Evolutionary conservation across 805 yeast genomes (phyloP).

Genomic region (Groenewaldozyma tartarivorans): DNA sequence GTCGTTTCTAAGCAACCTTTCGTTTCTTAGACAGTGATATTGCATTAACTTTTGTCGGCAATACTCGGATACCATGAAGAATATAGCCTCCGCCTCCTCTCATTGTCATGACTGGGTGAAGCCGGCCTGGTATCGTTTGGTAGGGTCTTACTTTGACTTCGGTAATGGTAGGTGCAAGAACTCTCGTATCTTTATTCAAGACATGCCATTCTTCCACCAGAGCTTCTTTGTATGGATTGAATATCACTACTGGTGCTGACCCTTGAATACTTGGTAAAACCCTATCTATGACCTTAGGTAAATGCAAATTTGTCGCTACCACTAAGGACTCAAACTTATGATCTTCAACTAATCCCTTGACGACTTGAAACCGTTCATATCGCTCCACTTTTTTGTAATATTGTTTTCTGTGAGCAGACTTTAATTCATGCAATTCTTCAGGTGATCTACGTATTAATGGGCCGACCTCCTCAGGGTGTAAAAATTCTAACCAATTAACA

Average conservation of each 20-base stretch:
- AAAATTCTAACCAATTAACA: conserved; percentile 67
- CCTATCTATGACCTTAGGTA: conserved; percentile 52
- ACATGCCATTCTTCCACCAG: conserved; percentile 64
- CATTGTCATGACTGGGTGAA: conserved; percentile 93
- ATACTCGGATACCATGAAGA: conserved; percentile 67
- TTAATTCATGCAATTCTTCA: conserved; percentile 46
- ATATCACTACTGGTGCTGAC: conserved; percentile 77
- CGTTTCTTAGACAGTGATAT: not conserved
- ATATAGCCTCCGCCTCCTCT: conserved; percentile 88
- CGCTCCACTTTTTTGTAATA: conserved; percentile 58
- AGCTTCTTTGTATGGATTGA: conserved; percentile 71
- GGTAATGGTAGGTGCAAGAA: conserved; percentile 71
- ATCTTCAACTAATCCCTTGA: conserved; percentile 34
- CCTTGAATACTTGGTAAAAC: conserved; percentile 66
- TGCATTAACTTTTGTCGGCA: conserved; percentile 62
- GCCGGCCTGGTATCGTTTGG: conserved; percentile 88
- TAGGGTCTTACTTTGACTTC: conserved; percentile 79
- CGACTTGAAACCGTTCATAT: conserved; percentile 31
- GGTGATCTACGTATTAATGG: conserved; percentile 34
- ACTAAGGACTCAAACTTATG: conserved; percentile 68
- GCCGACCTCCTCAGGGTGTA: conserved; percentile 62
- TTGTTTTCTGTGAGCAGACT: conserved; percentile 51
- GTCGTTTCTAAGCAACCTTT: conserved; percentile 6
- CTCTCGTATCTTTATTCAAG: conserved; percentile 56
- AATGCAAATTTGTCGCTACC: conserved; percentile 61